Evolutionary conservation across 768 basidiomycete genomes (phyloP), one percentile per base, ranked within the genome.

Genomic region (Jaapia argillacea): DNA sequence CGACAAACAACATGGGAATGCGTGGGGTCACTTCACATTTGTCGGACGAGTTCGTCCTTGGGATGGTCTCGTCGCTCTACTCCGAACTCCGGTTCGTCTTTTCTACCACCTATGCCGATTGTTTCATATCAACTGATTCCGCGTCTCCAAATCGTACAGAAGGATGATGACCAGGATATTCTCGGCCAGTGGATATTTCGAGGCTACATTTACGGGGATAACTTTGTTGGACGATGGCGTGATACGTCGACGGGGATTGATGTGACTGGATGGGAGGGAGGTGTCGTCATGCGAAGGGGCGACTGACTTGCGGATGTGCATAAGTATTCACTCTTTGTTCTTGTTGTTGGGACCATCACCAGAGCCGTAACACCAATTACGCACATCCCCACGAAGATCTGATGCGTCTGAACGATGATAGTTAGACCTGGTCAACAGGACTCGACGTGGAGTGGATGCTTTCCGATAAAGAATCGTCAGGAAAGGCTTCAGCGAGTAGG

Each of bases 201-300:
- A 46, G 74, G 75, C 40, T 76, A 77, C 51, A 45, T 76, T 36
- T 65, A 76, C 41, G 65, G 63, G 48, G 56, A 59, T 23, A 75
- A 69, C 53, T 58, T 77, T 28, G 72, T 72, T 27, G 75, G 75
- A 26, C 63, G 71, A 18, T 75, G 75, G 75, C 67, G 75, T 42
- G 73, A 73, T 46, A 74, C 69, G 18, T 57, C 58, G 31, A 75
- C 68, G 1, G 54, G 57, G 21, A 52, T 57, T 14, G 55, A 64
- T 41, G 52, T 53, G 20, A 52, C 65, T n/a, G 74, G 75, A 63
- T 41, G 42, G 28, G 71, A 72, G 55, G 72, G 75, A 35, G 62
- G 65, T 23, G 77, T 75, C 51, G 64, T 68, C 27, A 62, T 71
- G 27, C 61, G 60, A 47, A 64, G 62, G 51, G 59, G 52, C 41